These are phyloP conservation scores for Penicillium ucsense DNA, from an alignment of 495 filamentous ascomycete species.

Conservation along the genomic window DNA sequence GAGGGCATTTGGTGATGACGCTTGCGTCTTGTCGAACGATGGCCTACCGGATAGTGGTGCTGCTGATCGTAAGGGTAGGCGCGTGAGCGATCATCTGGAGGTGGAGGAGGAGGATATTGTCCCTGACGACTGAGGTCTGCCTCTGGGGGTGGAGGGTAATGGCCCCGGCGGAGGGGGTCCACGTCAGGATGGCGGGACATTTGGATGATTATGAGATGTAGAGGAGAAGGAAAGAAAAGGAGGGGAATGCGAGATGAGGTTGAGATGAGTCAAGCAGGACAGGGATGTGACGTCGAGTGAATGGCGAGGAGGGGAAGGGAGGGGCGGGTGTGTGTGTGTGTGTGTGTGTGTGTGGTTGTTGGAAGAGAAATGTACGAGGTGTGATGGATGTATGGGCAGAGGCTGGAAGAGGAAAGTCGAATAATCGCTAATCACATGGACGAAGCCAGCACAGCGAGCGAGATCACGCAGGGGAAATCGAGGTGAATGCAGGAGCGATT, in stretches of 20 bases:
- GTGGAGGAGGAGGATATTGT: constrained; percentile 1
- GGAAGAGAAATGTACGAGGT: too few species aligned
- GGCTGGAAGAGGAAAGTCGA: constrained; percentile 13
- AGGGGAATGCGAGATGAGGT: constrained; percentile 17
- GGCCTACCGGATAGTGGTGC: constrained; percentile 35
- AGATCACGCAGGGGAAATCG: constrained; percentile 20
- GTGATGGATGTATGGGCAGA: too few species aligned
- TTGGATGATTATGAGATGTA: constrained; percentile 15
- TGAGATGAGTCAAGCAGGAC: constrained; percentile 22
- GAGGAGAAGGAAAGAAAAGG: constrained; percentile 3
- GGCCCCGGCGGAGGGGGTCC: constrained; percentile 12
- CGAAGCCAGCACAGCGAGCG: constrained; percentile 16
- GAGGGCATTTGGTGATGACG: not conserved
- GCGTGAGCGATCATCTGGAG: constrained; percentile 22
- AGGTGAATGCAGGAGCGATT: constrained; percentile 16
- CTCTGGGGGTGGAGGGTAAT: constrained; percentile 15
- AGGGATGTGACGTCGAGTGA: constrained; percentile 29
- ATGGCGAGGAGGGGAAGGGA: not conserved
- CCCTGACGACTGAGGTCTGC: constrained; percentile 13
- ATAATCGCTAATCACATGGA: constrained; percentile 19
- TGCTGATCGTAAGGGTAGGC: constrained; percentile 25
- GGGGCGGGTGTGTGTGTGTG: too few species aligned
- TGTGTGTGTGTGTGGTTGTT: too few species aligned
- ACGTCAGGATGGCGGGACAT: constrained; percentile 40
- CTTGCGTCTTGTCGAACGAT: not conserved